Conservation (phyloP, 352 stramenopile species). For the Pythium guiyangense region DNA sequence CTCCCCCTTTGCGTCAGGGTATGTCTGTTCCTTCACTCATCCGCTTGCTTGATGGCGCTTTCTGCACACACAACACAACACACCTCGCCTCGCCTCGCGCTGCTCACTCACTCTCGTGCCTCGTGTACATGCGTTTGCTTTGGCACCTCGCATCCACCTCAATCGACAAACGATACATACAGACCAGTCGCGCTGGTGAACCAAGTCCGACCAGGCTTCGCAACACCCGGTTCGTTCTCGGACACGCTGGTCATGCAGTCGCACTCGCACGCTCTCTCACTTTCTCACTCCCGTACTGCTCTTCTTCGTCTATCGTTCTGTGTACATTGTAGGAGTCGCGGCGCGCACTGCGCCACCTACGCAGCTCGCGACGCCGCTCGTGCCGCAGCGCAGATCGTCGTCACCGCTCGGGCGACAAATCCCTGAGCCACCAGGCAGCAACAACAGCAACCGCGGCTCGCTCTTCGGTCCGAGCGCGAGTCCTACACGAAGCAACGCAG, state of each 20-base stretch:
- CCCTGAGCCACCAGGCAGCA: conserved; percentile 8
- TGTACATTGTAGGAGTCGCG: conserved; percentile 30
- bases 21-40: background rate
- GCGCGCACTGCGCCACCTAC: conserved; percentile 35
- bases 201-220: conserved; percentile 17
- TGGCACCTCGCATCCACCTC: background rate
- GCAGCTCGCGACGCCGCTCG: conserved; percentile 56
- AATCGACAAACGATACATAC: no score
- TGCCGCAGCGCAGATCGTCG: conserved; percentile 30
- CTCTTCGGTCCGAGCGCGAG: conserved; percentile 2
- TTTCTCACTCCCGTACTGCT: background rate
- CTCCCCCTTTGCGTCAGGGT: conserved; percentile 10
- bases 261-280: background rate
- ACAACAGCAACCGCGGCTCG: conserved; percentile 1
- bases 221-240: conserved; percentile 18
- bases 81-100: no score
- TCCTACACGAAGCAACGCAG: conserved; percentile 7
- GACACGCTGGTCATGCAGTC: no score
- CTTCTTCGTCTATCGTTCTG: background rate
- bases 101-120: background rate
- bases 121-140: background rate
- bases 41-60: no score
- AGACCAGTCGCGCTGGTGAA: conserved; percentile 31
- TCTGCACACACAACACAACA: no score
- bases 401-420: conserved; percentile 12